Conservation (phyloP, 805 yeast genomes). For the Metschnikowia santaceciliae region DNA sequence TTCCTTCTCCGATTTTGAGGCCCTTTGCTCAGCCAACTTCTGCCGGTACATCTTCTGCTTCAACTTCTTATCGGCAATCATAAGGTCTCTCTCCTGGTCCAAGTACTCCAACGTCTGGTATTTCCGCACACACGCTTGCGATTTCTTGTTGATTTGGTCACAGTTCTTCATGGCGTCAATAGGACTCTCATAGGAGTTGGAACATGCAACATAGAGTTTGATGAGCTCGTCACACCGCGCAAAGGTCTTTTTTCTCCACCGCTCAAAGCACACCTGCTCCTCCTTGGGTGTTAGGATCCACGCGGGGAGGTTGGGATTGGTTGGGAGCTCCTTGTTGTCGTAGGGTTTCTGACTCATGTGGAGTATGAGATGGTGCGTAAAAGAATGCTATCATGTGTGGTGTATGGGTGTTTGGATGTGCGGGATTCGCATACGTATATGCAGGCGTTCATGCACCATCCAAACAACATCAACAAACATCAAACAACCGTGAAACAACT, state of each 20-base stretch:
- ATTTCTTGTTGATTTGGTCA: constrained; percentile 49
- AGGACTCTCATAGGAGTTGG: constrained; percentile 52
- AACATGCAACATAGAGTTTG: constrained; percentile 59
- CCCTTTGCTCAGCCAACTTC: constrained; percentile 9
- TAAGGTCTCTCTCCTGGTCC: constrained; percentile 64
- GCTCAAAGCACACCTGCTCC: constrained; percentile 65
- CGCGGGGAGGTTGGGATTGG: constrained; percentile 52
- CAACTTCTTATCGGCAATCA: constrained; percentile 54
- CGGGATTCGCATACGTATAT: no score
- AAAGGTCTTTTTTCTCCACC: constrained; percentile 67
- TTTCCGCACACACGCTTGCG: constrained; percentile 59
- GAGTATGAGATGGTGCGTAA: no score
- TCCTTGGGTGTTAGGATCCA: constrained; percentile 79
- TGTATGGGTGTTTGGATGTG: neutral
- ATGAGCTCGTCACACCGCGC: constrained; percentile 65
- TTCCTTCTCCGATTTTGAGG: no score
- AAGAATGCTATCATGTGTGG: neutral
- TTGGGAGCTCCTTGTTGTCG: constrained; percentile 36
- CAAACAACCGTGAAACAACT: no score
- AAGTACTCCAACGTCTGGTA: constrained; percentile 61
- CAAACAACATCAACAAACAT: no score
- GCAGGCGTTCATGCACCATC: no score
- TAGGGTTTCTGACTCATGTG: constrained; percentile 34
- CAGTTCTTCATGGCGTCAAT: constrained; percentile 67
- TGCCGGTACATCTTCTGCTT: constrained; percentile 24